A percentile compares a stretch with the other conserved stretches of the same genome.
Evolutionary conservation across 345 rosid species (phyloP).

Genomic region (Citrus sp.): DNA sequence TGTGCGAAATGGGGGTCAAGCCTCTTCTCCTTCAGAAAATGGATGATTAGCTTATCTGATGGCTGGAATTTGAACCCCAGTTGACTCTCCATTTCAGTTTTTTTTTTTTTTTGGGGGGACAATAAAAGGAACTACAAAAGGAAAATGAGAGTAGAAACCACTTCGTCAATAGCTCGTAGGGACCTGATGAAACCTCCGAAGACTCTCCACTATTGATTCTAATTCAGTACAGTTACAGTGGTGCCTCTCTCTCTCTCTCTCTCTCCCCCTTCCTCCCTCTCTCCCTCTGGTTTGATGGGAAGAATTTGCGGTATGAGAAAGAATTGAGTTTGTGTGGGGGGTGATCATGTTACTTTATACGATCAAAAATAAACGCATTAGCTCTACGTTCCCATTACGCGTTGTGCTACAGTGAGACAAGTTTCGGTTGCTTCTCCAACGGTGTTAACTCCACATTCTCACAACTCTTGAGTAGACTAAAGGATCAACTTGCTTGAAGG

Average conservation of each 20-base stretch:
- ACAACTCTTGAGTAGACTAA: not conserved
- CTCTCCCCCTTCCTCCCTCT: no score
- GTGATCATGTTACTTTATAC: not conserved
- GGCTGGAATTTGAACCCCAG: conserved; percentile 29
- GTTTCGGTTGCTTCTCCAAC: not conserved
- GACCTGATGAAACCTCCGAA: no score
- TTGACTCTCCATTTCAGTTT: not conserved
- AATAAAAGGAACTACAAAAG: not conserved
- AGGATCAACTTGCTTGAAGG: not conserved
- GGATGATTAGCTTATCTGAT: conserved; percentile 16
- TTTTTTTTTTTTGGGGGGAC: not conserved
- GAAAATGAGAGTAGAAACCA: not conserved
- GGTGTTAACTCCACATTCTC: not conserved
- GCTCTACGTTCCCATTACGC: not conserved
- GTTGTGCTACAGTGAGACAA: not conserved
- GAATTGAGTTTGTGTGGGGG: not conserved
- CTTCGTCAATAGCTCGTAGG: not conserved
- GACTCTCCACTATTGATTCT: not conserved
- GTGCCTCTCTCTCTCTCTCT: no score
- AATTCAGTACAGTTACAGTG: no score
- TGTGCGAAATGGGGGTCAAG: not conserved
- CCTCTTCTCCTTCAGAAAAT: conserved; percentile 5
- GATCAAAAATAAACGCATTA: no score
- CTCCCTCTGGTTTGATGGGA: not conserved
- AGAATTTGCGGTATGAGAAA: not conserved